Evolutionary conservation across 129 eudicot species (phyloP).

Genomic region (Flaveria sonorensis): DNA sequence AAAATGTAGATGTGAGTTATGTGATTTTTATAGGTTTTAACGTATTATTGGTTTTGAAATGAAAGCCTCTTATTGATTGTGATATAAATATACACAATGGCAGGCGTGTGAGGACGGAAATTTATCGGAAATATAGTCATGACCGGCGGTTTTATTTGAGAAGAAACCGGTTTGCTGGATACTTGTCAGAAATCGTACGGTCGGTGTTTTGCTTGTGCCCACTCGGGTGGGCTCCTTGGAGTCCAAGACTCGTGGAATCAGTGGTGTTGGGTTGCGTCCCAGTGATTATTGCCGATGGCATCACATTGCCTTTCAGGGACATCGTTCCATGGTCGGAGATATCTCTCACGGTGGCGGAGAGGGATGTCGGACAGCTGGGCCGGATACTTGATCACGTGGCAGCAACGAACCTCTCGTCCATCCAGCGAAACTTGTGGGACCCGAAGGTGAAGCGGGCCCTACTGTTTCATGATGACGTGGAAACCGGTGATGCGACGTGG

Average conservation of each 20-base stretch:
- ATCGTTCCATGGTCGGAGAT: constrained; percentile 74
- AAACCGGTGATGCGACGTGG: constrained; percentile 82
- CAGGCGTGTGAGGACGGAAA: constrained; percentile 71
- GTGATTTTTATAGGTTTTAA: too few species aligned
- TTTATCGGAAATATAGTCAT: constrained; percentile 54
- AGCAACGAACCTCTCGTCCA: constrained; percentile 52
- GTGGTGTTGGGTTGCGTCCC: constrained; percentile 86
- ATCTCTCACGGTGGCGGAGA: constrained; percentile 69
- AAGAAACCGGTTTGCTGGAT: constrained; percentile 65
- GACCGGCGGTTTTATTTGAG: constrained; percentile 69
- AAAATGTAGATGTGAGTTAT: too few species aligned
- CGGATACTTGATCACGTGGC: constrained; percentile 69
- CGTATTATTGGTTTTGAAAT: too few species aligned
- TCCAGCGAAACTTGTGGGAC: constrained; percentile 68
- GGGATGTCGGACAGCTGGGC: constrained; percentile 56
- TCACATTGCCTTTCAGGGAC: constrained; percentile 57
- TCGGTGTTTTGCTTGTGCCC: constrained; percentile 88
- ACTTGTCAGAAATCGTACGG: constrained; percentile 69
- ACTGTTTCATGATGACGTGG: constrained; percentile 45
- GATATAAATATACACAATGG: not conserved
- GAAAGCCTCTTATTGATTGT: too few species aligned
- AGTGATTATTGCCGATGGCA: constrained; percentile 81
- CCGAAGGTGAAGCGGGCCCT: constrained; percentile 46
- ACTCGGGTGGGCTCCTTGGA: constrained; percentile 99
- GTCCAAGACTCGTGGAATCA: constrained; percentile 80